A percentile compares a stretch with the other conserved stretches of the same genome.
These are phyloP conservation scores for Phytophthora pluvialis DNA, from an alignment of 352 stramenopile genomes.

Conservation along the genomic window DNA sequence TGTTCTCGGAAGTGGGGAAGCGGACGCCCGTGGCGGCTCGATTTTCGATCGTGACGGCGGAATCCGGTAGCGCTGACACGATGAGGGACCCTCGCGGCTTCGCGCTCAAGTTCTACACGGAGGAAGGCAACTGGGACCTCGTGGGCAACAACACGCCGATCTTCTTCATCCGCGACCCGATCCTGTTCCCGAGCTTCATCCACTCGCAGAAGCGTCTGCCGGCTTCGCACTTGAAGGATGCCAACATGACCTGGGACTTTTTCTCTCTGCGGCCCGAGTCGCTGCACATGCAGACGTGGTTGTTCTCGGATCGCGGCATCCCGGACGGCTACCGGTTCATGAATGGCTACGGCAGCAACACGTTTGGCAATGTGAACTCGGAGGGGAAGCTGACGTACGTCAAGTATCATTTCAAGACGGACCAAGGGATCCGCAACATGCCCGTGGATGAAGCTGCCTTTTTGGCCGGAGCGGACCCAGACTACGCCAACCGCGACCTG, in stretches of 20 bases:
- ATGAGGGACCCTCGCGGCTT: slow-evolving; percentile 87
- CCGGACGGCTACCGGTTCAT: slow-evolving; percentile 86
- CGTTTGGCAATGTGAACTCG: slow-evolving; percentile 85
- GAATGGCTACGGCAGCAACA: slow-evolving; percentile 91
- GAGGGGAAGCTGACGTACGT: slow-evolving; percentile 72
- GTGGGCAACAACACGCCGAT: slow-evolving; percentile 92
- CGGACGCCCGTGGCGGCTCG: slow-evolving; percentile 81
- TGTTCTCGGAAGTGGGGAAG: slow-evolving; percentile 84
- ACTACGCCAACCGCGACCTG: slow-evolving; percentile 89
- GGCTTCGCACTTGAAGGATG: slow-evolving; percentile 78
- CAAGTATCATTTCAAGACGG: slow-evolving; percentile 93
- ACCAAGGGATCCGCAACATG: slow-evolving; percentile 86
- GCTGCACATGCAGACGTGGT: slow-evolving; percentile 77
- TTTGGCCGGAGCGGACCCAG: slow-evolving; percentile 67
- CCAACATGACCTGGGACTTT: slow-evolving; percentile 90
- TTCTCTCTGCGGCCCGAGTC: slow-evolving; percentile 85
- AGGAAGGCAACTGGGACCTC: slow-evolving; percentile 92
- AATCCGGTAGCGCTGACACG: slow-evolving; percentile 78
- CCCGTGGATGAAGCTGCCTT: slow-evolving; percentile 64
- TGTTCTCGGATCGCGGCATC: slow-evolving; percentile 89
- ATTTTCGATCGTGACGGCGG: slow-evolving; percentile 85
- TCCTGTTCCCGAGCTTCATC: slow-evolving; percentile 91
- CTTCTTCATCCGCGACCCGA: slow-evolving; percentile 92
- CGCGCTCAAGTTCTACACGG: slow-evolving; percentile 92
- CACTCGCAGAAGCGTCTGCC: slow-evolving; percentile 92